Evolutionary conservation across 805 yeast genomes (phyloP).

Genomic region (Candida michaelii): DNA sequence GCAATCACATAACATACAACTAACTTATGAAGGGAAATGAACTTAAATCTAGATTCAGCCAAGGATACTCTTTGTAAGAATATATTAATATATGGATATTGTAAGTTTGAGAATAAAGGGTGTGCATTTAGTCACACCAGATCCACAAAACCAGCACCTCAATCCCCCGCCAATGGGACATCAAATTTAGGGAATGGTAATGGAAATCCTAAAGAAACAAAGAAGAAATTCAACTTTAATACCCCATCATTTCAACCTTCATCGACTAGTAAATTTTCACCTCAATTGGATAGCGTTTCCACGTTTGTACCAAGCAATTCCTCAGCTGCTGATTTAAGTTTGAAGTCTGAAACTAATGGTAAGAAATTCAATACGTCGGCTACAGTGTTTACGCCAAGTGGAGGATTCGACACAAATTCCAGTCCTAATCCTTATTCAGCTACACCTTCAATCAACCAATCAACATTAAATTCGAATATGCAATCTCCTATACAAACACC

Average conservation of each 20-base stretch:
- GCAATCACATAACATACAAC: constrained; percentile 1
- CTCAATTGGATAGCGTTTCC: constrained; percentile 48
- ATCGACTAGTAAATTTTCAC: constrained; percentile 40
- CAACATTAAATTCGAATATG: not conserved
- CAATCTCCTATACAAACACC: constrained; percentile 4
- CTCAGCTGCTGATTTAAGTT: not conserved
- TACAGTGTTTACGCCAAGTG: constrained; percentile 38
- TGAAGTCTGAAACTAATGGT: not conserved
- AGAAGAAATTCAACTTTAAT: constrained; percentile 35
- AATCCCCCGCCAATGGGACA: constrained; percentile 8
- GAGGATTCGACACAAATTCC: not conserved
- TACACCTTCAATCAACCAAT: constrained; percentile 5
- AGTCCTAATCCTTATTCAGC: constrained; percentile 2
- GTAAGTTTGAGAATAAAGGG: constrained; percentile 85
- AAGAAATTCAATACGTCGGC: constrained; percentile 39
- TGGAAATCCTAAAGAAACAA: not conserved
- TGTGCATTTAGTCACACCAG: constrained; percentile 73
- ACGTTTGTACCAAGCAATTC: constrained; percentile 45
- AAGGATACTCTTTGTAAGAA: constrained; percentile 81
- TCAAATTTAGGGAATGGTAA: constrained; percentile 2
- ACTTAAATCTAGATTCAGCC: constrained; percentile 55
- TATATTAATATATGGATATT: constrained; percentile 80
- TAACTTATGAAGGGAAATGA: constrained; percentile 18
- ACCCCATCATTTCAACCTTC: constrained; percentile 46
- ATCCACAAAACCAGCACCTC: not conserved